Evolutionary conservation across 1,139 yeast genomes (phyloP).

Genomic region (Candida mesenterica): DNA sequence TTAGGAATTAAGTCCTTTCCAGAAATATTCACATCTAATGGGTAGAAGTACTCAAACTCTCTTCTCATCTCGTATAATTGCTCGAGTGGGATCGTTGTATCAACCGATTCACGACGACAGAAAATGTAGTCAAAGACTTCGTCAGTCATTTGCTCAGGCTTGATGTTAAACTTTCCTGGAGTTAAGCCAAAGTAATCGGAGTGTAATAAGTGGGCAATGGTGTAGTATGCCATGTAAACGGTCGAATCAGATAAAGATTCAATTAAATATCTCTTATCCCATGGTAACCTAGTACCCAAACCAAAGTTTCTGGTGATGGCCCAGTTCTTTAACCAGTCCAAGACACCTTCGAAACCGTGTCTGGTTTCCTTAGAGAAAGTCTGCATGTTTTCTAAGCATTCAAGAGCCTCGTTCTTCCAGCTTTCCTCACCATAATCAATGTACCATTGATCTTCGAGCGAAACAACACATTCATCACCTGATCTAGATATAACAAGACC

Average conservation of each 20-base stretch:
- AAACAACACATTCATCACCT: conserved; percentile 95
- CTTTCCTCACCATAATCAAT: conserved; percentile 93
- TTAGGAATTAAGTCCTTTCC: conserved; percentile 98
- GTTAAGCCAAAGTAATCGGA: conserved; percentile 80
- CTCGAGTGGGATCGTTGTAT: conserved; percentile 61
- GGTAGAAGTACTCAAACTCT: conserved; percentile 95
- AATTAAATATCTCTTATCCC: conserved; percentile 93
- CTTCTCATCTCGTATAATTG: conserved; percentile 76
- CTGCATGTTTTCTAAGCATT: conserved; percentile 75
- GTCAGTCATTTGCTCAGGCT: conserved; percentile 85
- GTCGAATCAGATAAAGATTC: conserved; percentile 97
- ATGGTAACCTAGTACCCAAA: conserved; percentile 91
- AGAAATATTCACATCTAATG: conserved; percentile 85
- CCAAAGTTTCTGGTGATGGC: conserved; percentile 97
- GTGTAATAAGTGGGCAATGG: conserved; percentile 84
- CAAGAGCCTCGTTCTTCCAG: conserved; percentile 87
- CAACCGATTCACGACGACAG: conserved; percentile 62
- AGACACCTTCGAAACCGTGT: conserved; percentile 89
- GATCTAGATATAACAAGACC: conserved; percentile 86
- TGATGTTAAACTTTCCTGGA: conserved; percentile 69
- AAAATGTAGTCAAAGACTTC: conserved; percentile 93
- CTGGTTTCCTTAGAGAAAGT: conserved; percentile 82
- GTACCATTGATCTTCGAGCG: conserved; percentile 98
- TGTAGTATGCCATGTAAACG: conserved; percentile 92
- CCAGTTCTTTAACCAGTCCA: conserved; percentile 98